Percentiles rank a stretch among this genome's conserved stretches.
Conservation (phyloP, 805 yeast species). For the Lipomyces starkeyi region DNA sequence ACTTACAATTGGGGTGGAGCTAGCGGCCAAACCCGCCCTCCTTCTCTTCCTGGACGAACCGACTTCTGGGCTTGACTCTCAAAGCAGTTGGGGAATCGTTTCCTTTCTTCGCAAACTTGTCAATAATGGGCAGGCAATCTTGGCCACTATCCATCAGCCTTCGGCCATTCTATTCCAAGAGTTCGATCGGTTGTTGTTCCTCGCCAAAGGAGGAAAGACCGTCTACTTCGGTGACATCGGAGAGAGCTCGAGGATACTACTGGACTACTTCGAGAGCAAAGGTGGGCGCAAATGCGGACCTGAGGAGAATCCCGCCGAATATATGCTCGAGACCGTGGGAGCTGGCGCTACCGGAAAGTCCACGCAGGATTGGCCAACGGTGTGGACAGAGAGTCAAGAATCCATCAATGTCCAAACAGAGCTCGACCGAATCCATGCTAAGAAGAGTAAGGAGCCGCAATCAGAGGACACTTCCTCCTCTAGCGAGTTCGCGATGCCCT, state of each 20-base stretch:
- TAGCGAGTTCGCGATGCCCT: conserved; percentile 30
- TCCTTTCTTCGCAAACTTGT: conserved; percentile 69
- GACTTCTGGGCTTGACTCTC: conserved; percentile 70
- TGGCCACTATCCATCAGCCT: conserved; percentile 80
- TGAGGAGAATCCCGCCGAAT: conserved; percentile 81
- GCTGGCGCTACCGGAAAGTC: conserved; percentile 47
- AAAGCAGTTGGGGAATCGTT: conserved; percentile 71
- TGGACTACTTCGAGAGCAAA: conserved; percentile 68
- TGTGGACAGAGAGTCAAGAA: conserved; percentile 46
- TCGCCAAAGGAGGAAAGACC: conserved; percentile 77
- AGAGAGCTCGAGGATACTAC: conserved; percentile 59
- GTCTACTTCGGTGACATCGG: conserved; percentile 86
- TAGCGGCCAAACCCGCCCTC: conserved; percentile 70
- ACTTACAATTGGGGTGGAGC: conserved; percentile 71
- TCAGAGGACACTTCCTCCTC: neutral
- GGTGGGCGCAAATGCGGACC: conserved; percentile 72
- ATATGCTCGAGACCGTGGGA: conserved; percentile 73
- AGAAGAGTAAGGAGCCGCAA: neutral
- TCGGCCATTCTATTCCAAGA: conserved; percentile 70
- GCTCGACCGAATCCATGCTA: conserved; percentile 1
- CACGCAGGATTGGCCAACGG: conserved; percentile 52
- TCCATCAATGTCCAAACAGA: neutral
- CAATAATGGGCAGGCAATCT: conserved; percentile 71
- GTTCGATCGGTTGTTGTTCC: conserved; percentile 67
- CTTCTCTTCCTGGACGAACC: conserved; percentile 69